Base-by-base conservation (phyloP, 306 rosid species). In the Pterocarpus macrocarpus region DNA sequence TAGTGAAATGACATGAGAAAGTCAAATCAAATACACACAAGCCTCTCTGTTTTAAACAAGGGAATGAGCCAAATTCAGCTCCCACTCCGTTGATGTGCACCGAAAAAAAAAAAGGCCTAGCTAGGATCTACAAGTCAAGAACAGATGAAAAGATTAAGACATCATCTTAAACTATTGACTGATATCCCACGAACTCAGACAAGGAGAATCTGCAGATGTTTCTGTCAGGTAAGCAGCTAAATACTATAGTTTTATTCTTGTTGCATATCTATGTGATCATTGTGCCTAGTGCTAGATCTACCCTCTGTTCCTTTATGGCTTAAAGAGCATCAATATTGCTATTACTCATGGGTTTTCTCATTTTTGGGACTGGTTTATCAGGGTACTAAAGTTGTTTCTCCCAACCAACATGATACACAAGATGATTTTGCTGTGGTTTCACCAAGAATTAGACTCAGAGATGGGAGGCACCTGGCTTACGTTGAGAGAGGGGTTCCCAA, bases 381-480 rank as follows among this genome's bases (percentile, higher is more conserved):
- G 89, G 91, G 92, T 4, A 79, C 86, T 15, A 80, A 86, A n/a
- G 83, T 61, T 61, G 87, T 89, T 30, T 89, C 94, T 22, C 88
- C 92, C 7, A 87, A 81, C 8, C 61, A 49, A 1, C 68, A 80
- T 55, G 94, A 86, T 28, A 34, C 73, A 53, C 36, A 73, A 13
- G 92, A 87, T 73, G 82, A 71, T 28, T 66, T 81, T 38, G 64
- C 84, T 43, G 35, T 83, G 70, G 73, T 83, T 64, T 88, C 92
- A 36, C 87, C 91, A 28, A 88, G 90, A 82, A 85, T 92, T 47
- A 87, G 38, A 55, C 97, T 92, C 32, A 77, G 85, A 7, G 94
- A 90, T 85, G 94, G 97, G 47, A 90, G 97, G 81, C 75, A 89
- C 73, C 39, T 92, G 61, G 88, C 97, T 44, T 90, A 92, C 74